A percentile compares a stretch with the other conserved stretches of the same genome.
Evolutionary conservation across 805 yeast species (phyloP).

Genomic region (Cyberlindnera nakhonratchasimensis): DNA sequence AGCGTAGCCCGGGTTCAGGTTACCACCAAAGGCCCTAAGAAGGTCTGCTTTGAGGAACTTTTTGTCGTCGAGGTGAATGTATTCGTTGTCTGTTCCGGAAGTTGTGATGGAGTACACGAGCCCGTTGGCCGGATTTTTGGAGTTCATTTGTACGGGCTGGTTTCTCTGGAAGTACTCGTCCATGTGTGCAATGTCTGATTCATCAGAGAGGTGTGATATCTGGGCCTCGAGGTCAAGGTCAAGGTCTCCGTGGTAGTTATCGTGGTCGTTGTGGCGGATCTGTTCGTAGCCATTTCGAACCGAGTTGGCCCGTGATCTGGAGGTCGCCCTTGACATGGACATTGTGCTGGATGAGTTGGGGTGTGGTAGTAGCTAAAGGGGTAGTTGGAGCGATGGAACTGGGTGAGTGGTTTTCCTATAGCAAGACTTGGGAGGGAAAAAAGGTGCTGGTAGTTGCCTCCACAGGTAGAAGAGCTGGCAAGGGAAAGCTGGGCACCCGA

Average conservation of each 20-base stretch:
- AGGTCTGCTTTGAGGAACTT: conserved; percentile 43
- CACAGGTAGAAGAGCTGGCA: too few species aligned
- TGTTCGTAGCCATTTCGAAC: conserved; percentile 11
- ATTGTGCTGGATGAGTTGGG: conserved; percentile 1
- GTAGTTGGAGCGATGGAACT: too few species aligned
- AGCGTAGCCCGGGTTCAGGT: conserved; percentile 56
- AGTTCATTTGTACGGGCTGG: conserved; percentile 11
- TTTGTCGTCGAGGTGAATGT: conserved; percentile 26
- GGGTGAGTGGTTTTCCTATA: too few species aligned
- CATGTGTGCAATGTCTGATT: conserved; percentile 11
- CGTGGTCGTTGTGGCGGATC: not conserved
- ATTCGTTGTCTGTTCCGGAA: conserved; percentile 26
- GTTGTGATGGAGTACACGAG: conserved; percentile 25
- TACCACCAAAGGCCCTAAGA: conserved; percentile 65
- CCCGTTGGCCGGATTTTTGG: conserved; percentile 12
- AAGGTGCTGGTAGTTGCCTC: too few species aligned
- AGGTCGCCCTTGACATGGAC: conserved; percentile 13
- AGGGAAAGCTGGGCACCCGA: too few species aligned
- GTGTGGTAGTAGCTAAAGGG: not conserved
- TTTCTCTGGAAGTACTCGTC: conserved; percentile 14
- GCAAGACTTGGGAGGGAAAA: too few species aligned
- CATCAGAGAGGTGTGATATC: conserved; percentile 19
- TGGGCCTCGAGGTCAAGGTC: conserved; percentile 20
- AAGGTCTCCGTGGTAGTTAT: not conserved
- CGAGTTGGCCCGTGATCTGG: conserved; percentile 10